Conservation (phyloP, 2,329 filamentous ascomycete species). For the Ceratocystis cubensis region DNA sequence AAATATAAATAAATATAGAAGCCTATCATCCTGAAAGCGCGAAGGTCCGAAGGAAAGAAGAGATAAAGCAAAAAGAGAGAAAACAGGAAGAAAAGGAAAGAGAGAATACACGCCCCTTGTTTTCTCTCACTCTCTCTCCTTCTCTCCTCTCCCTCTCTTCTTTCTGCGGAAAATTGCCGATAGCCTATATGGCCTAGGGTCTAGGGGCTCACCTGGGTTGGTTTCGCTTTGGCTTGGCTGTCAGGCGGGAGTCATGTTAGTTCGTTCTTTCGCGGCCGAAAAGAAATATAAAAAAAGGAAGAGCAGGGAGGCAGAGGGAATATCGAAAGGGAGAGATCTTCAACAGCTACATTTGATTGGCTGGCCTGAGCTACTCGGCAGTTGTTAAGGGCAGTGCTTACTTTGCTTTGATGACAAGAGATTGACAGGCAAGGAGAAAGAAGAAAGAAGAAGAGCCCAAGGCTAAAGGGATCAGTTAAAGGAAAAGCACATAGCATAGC, state of each 20-base stretch:
- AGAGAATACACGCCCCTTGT: not conserved
- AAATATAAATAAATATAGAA: no score
- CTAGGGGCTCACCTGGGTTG: not conserved
- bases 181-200: not conserved
- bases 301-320: not conserved
- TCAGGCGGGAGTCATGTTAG: not conserved
- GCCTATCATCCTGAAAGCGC: not conserved
- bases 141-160: not conserved
- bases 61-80: not conserved
- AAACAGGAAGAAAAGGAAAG: not conserved
- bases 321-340: not conserved
- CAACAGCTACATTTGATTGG: not conserved
- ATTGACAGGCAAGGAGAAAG: conserved; percentile 6
- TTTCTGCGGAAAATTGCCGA: conserved; percentile 7
- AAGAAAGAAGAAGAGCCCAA: not conserved
- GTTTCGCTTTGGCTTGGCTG: conserved; percentile 3
- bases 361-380: not conserved
- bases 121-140: not conserved
- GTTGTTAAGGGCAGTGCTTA: not conserved
- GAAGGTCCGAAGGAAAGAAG: not conserved
- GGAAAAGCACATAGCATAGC: no score
- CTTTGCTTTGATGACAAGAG: not conserved
- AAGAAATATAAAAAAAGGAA: not conserved
- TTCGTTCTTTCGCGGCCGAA: not conserved
- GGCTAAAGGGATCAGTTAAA: no score